phyloP scores from a whole-genome alignment of 2,329 filamentous ascomycete species.

The Macrophomina phaseolina region DNA sequence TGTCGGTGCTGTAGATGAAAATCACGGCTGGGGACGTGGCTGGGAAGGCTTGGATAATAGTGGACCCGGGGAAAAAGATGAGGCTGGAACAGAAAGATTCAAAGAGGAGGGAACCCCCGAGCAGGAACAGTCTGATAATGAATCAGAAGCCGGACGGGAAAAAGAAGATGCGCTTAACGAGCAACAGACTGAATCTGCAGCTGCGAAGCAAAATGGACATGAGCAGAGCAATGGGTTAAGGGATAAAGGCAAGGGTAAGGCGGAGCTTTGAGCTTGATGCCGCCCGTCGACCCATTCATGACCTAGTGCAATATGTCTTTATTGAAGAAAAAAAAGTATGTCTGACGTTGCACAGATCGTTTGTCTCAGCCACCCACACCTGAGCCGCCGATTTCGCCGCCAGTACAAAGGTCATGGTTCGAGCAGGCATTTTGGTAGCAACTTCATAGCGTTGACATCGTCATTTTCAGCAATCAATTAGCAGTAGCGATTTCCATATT shows the following conservation, averaged over 20 bases:
- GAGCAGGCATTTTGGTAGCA: slow-evolving; percentile 21
- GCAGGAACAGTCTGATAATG: background rate
- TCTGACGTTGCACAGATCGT: slow-evolving; percentile 15
- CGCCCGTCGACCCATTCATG: background rate
- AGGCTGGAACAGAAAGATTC: slow-evolving; percentile 5
- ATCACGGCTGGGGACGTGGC: slow-evolving; percentile 16
- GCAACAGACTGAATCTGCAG: background rate
- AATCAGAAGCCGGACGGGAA: background rate
- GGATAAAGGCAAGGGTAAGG: slow-evolving; percentile 28
- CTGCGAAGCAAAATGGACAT: background rate
- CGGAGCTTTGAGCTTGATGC: slow-evolving; percentile 20
- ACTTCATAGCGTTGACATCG: background rate
- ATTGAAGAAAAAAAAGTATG: background rate
- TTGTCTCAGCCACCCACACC: background rate
- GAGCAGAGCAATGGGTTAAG: background rate
- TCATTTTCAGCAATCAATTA: background rate
- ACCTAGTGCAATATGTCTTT: no score
- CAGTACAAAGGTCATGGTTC: slow-evolving; percentile 1
- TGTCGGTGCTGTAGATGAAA: slow-evolving; percentile 11
- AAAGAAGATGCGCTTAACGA: background rate
- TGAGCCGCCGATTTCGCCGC: background rate
- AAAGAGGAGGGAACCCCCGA: slow-evolving; percentile 6
- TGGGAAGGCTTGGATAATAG: slow-evolving; percentile 16
- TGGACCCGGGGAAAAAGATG: slow-evolving; percentile 3
- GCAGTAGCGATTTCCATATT: background rate